phyloP scores from a whole-genome alignment of 2,329 filamentous ascomycete species.

The Calonectria hawksworthii region DNA sequence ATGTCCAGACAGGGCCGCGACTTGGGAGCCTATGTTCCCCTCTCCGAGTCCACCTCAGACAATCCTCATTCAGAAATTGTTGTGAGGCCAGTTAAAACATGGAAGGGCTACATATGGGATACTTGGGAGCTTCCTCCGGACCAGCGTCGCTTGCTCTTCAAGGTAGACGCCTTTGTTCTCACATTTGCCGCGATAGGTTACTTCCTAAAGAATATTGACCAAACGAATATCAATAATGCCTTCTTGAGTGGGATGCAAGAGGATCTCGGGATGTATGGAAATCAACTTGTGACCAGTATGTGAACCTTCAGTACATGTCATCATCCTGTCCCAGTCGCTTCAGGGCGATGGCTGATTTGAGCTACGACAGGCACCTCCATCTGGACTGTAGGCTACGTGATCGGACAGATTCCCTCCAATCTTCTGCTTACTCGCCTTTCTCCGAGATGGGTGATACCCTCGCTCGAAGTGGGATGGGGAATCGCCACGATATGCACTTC shows the following conservation, averaged over 20 bases:
- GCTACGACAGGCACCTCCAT: slow-evolving; percentile 28
- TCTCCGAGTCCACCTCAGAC: slow-evolving; percentile 1
- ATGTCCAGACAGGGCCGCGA: neutral
- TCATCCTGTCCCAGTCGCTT: neutral
- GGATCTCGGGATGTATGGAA: slow-evolving; percentile 36
- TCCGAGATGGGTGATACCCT: slow-evolving; percentile 36
- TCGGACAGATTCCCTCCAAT: slow-evolving; percentile 34
- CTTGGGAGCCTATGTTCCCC: slow-evolving; percentile 8
- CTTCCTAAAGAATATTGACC: slow-evolving; percentile 55
- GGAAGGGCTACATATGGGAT: slow-evolving; percentile 56
- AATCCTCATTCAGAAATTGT: slow-evolving; percentile 2
- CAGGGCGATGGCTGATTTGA: neutral
- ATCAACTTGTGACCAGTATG: slow-evolving; percentile 42
- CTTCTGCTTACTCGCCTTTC: slow-evolving; percentile 31
- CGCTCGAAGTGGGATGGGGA: slow-evolving; percentile 35
- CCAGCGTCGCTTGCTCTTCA: slow-evolving; percentile 51
- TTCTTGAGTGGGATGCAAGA: slow-evolving; percentile 42
- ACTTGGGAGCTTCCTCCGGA: slow-evolving; percentile 51
- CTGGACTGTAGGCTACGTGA: slow-evolving; percentile 35
- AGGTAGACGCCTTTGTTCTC: slow-evolving; percentile 52
- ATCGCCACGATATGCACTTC: slow-evolving; percentile 34
- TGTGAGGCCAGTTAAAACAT: slow-evolving; percentile 35
- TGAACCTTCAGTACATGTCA: neutral
- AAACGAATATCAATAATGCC: slow-evolving; percentile 58
- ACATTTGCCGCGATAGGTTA: slow-evolving; percentile 52